Evolutionary conservation across 495 filamentous ascomycete species (phyloP).

Genomic region (Hyphodiscus hymeniophilus): DNA sequence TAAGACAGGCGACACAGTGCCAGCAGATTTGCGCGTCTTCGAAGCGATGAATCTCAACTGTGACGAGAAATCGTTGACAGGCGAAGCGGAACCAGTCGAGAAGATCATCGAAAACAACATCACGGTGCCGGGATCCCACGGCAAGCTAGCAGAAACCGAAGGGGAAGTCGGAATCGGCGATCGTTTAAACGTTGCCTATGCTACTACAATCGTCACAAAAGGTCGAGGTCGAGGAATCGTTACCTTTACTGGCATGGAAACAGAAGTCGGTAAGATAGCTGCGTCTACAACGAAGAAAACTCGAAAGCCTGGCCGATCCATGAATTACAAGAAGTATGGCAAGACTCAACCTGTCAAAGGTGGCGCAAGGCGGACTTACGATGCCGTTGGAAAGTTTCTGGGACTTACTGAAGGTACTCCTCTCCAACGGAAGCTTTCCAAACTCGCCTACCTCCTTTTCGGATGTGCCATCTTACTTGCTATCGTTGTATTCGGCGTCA

Average conservation of each 20-base stretch:
- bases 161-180: slow-evolving; percentile 54
- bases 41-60: slow-evolving; percentile 72
- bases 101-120: slow-evolving; percentile 29
- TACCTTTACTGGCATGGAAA: slow-evolving; percentile 67
- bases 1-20: slow-evolving; percentile 78
- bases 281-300: slow-evolving; percentile 50
- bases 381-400: slow-evolving; percentile 57
- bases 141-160: slow-evolving; percentile 26
- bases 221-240: slow-evolving; percentile 61
- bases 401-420: slow-evolving; percentile 76
- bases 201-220: slow-evolving; percentile 58
- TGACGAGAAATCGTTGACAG: slow-evolving; percentile 64
- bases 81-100: slow-evolving; percentile 58
- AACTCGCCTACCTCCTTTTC: slow-evolving; percentile 68
- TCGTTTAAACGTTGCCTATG: slow-evolving; percentile 61
- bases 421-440: slow-evolving; percentile 71
- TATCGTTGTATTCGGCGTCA: slow-evolving; percentile 73
- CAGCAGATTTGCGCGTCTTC: slow-evolving; percentile 66
- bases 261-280: slow-evolving; percentile 81
- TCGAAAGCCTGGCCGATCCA: slow-evolving; percentile 50
- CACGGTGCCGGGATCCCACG: slow-evolving; percentile 21
- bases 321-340: slow-evolving; percentile 56
- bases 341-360: slow-evolving; percentile 50
- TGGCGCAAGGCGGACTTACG: slow-evolving; percentile 48
- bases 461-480: slow-evolving; percentile 65